Base-by-base conservation (phyloP, 2,329 filamentous ascomycete species). In the Xylaria arbuscula region DNA sequence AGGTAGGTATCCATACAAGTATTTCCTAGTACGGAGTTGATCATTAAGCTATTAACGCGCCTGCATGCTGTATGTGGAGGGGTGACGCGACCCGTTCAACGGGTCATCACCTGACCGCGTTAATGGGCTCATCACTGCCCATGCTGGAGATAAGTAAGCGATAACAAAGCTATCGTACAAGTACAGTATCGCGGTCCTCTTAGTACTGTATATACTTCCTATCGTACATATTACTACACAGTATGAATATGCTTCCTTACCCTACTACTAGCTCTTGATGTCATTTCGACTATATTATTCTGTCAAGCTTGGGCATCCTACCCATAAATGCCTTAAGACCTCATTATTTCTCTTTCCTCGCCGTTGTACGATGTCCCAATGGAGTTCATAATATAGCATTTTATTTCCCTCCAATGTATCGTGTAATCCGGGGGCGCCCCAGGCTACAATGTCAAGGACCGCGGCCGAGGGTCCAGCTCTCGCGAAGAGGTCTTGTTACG, bases 401-500 rank as follows among this genome's bases (percentile, higher is more conserved):
- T 57, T 57, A 6, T 10, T 45, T 48, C 19, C 32, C 38, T 58
- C 62, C 70, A 67, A 77, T 76, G 76, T 69, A 75, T 76, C 68
- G 74, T 70, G 70, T 61, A 48, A 53, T 68, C 64, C 72, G 72
- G 62, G 64, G 70, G 66, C 69, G 65, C 34, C 72, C 57, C 54
- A 73, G 73, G 69, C 71, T 73, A 32, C 71, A 48, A 70, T 72
- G 48, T 56, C 62, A 47, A 54, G 38, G 73, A 71, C 70, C 72
- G 68, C 71, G 58, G 58, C 47, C 68, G 59, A 57, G 34, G 2
- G 59, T 40, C 24, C 72, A 64, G 45, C 54, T 61, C 32, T 70
- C 67, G 32, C 73, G 70, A 66, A 71, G 85, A 63, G 79, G 78
- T 66, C 84, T 86, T 60, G 81, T 83, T 62, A 86, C 85, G 2